A percentile compares a stretch with the other conserved stretches of the same genome.
phyloP scores from a whole-genome alignment of 2,329 filamentous ascomycete species.

The Sarocladiaceae sp. region DNA sequence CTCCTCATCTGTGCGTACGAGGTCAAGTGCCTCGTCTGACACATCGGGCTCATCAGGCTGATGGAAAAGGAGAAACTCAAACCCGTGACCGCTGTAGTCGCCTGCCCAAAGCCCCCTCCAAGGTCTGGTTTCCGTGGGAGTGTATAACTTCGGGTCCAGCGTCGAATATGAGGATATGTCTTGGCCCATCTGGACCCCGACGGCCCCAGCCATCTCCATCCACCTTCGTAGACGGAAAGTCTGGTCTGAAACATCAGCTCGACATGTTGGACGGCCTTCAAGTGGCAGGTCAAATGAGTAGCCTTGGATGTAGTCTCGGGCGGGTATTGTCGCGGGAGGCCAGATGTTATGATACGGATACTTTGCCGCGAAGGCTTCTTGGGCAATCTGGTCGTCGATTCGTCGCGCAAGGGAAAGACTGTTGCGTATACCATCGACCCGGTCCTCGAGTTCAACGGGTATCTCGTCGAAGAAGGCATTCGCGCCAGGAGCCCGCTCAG shows the following conservation, averaged over 20 bases:
- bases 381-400: slow-evolving; percentile 28
- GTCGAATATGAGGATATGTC: slow-evolving; percentile 61
- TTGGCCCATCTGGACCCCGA: slow-evolving; percentile 45
- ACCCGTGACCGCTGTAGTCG: slow-evolving; percentile 82
- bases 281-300: slow-evolving; percentile 38
- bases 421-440: slow-evolving; percentile 49
- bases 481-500: slow-evolving; percentile 16
- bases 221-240: slow-evolving; percentile 72
- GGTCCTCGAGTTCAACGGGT: slow-evolving; percentile 44
- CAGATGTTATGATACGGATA: slow-evolving; percentile 56
- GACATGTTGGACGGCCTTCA: slow-evolving; percentile 35
- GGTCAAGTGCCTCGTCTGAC: slow-evolving; percentile 32
- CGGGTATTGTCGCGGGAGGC: slow-evolving; percentile 67
- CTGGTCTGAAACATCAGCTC: slow-evolving; percentile 57
- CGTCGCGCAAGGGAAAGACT: slow-evolving; percentile 62
- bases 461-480: slow-evolving; percentile 43
- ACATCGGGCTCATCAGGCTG: slow-evolving; percentile 53
- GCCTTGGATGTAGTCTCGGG: slow-evolving; percentile 24
- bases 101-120: slow-evolving; percentile 90
- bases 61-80: slow-evolving; percentile 77
- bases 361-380: slow-evolving; percentile 19
- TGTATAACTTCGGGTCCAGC: slow-evolving; percentile 68
- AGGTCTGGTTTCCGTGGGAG: slow-evolving; percentile 70
- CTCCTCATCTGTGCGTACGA: slow-evolving; percentile 35
- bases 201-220: slow-evolving; percentile 55